phyloP scores from a whole-genome alignment of 768 basidiomycete species.

The Macrolepiota dolichaula region DNA sequence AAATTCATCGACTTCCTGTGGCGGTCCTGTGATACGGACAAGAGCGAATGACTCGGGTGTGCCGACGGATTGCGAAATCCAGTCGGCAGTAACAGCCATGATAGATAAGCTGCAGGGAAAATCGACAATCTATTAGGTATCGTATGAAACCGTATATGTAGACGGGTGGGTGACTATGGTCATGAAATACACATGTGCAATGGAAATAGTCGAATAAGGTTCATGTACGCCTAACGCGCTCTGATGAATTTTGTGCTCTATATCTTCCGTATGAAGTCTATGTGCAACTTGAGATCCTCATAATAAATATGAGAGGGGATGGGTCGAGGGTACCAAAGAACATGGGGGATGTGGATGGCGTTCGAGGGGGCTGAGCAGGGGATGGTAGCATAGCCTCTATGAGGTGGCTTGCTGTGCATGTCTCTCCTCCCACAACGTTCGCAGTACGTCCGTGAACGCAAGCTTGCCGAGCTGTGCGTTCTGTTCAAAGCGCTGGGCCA shows the following conservation, averaged over 20 bases:
- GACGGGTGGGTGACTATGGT: not conserved
- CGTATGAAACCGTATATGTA: not conserved
- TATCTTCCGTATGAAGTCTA: conserved; percentile 2
- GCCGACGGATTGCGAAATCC: not conserved
- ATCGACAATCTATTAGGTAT: conserved; percentile 7
- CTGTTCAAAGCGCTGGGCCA: conserved; percentile 85
- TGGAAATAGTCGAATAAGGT: not conserved
- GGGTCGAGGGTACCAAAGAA: not conserved
- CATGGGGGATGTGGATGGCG: not conserved
- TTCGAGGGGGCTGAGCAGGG: not conserved
- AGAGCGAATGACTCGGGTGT: not conserved
- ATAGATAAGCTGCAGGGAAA: not conserved
- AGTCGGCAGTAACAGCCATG: not conserved
- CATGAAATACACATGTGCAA: conserved; percentile 1
- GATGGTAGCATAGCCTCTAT: not conserved
- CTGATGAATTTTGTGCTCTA: conserved; percentile 3
- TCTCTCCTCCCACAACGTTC: conserved; percentile 73
- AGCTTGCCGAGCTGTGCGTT: conserved; percentile 88
- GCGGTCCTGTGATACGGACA: no score
- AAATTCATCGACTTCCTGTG: no score
- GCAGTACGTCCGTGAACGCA: conserved; percentile 87
- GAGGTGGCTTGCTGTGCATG: conserved; percentile 26
- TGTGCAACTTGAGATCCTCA: not conserved
- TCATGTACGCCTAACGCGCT: not conserved
- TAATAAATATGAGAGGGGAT: conserved; percentile 8